Percentiles rank a stretch among this genome's conserved stretches.
Evolutionary conservation across 345 rosid genomes (phyloP).

Genomic region (Nasturtium officinale): DNA sequence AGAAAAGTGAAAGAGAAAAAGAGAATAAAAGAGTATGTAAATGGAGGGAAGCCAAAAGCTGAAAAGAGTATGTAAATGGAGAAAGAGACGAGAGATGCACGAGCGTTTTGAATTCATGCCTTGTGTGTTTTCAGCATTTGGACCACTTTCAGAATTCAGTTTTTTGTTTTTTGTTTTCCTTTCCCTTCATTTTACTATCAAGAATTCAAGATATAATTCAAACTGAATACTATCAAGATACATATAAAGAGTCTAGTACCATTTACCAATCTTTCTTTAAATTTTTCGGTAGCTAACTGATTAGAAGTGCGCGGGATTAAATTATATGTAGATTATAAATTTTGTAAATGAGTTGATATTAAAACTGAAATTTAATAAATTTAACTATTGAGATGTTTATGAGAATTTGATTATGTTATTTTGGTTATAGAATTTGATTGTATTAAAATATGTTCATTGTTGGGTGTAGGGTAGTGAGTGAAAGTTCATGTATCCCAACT

Average conservation of each 20-base stretch:
- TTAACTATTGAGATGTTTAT: too few species aligned
- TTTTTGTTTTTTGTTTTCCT: neutral
- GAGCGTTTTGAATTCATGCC: constrained; percentile 41
- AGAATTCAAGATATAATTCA: neutral
- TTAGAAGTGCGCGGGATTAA: too few species aligned
- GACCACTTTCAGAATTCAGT: constrained; percentile 27
- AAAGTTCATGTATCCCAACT: too few species aligned
- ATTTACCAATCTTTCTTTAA: neutral
- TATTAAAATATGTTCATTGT: too few species aligned
- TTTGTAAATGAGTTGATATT: too few species aligned
- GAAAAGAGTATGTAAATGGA: constrained; percentile 26
- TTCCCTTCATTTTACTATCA: neutral
- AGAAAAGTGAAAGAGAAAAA: constrained; percentile 11
- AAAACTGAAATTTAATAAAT: too few species aligned
- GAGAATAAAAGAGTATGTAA: constrained; percentile 15
- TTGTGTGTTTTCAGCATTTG: constrained; percentile 36
- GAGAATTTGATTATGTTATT: too few species aligned
- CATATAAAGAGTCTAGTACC: neutral
- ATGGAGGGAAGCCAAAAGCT: constrained; percentile 28
- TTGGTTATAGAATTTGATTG: too few species aligned
- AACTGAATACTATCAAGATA: neutral
- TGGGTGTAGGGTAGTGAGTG: too few species aligned
- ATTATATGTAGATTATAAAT: too few species aligned
- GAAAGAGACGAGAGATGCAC: constrained; percentile 46
- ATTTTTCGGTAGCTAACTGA: neutral